phyloP scores from a whole-genome alignment of 208 protist species.

The Sergeia podlipaevii region DNA sequence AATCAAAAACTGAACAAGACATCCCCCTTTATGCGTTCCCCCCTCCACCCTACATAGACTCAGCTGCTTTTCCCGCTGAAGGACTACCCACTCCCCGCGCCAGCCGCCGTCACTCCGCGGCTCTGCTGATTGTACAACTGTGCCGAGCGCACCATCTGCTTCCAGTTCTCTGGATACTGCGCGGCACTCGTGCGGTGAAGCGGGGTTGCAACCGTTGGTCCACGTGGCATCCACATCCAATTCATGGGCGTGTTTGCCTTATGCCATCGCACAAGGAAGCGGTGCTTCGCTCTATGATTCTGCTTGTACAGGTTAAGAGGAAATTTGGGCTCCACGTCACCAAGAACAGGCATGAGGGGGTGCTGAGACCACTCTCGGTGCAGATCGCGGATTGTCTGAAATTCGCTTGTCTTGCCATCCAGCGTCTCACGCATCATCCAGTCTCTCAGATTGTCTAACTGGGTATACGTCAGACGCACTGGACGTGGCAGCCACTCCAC shows the following conservation, averaged over 20 bases:
- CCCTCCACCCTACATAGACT: no score
- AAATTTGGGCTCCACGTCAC: constrained; percentile 88
- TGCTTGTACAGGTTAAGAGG: constrained; percentile 89
- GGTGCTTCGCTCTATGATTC: constrained; percentile 76
- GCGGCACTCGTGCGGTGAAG: constrained; percentile 59
- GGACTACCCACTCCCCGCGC: no score
- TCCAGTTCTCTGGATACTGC: constrained; percentile 83
- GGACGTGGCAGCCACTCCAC: constrained; percentile 90
- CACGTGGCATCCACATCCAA: constrained; percentile 87
- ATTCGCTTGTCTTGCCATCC: constrained; percentile 50
- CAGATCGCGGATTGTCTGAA: constrained; percentile 72
- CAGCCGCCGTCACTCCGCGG: background rate
- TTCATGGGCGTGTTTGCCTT: constrained; percentile 86
- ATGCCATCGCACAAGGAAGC: constrained; percentile 88
- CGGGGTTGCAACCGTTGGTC: constrained; percentile 40
- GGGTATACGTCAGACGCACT: constrained; percentile 74
- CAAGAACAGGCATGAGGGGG: constrained; percentile 84
- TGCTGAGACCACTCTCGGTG: constrained; percentile 88
- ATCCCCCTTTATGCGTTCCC: no score
- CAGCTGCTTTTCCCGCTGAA: no score
- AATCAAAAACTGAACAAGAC: no score
- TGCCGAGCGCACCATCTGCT: constrained; percentile 29
- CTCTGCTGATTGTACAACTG: background rate
- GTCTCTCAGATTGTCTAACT: constrained; percentile 75
- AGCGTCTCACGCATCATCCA: constrained; percentile 91